These are phyloP conservation scores for Cystofilobasidium ferigula DNA, from an alignment of 768 basidiomycete genomes.

Conservation along the genomic window DNA sequence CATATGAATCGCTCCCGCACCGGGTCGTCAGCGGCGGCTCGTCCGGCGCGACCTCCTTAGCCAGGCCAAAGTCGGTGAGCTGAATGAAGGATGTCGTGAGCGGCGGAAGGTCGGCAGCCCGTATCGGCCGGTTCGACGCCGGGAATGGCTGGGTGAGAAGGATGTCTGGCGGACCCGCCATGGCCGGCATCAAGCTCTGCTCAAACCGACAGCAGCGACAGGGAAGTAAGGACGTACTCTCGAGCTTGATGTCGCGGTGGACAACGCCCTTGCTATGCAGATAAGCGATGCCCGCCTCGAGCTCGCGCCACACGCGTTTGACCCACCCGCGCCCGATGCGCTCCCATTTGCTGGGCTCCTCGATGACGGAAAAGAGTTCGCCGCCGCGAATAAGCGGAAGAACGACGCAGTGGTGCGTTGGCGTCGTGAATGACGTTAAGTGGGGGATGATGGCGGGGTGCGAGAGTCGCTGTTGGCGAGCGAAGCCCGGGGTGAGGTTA, in stretches of 20 bases:
- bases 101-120: conserved; percentile 31
- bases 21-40: conserved; percentile 58
- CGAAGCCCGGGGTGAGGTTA: not conserved
- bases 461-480: conserved; percentile 52
- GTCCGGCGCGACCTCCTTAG: conserved; percentile 53
- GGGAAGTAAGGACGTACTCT: conserved; percentile 40
- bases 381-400: conserved; percentile 67
- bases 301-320: conserved; percentile 61
- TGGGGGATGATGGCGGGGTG: conserved; percentile 70
- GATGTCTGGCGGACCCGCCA: conserved; percentile 48
- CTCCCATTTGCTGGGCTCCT: conserved; percentile 40
- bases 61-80: conserved; percentile 80
- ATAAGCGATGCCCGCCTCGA: conserved; percentile 70
- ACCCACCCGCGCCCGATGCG: conserved; percentile 43
- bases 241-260: conserved; percentile 77
- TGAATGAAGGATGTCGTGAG: conserved; percentile 57
- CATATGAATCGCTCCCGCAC: conserved; percentile 80
- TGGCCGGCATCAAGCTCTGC: not conserved
- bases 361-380: conserved; percentile 64
- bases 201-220: not conserved
- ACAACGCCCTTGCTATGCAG: conserved; percentile 76
- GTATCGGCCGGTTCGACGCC: conserved; percentile 36
- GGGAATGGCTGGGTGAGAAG: conserved; percentile 54
- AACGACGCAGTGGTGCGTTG: conserved; percentile 63
- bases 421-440: conserved; percentile 58